Evolutionary conservation across 2,329 filamentous ascomycete species (phyloP).

Genomic region (Rachicladosporium sp.): DNA sequence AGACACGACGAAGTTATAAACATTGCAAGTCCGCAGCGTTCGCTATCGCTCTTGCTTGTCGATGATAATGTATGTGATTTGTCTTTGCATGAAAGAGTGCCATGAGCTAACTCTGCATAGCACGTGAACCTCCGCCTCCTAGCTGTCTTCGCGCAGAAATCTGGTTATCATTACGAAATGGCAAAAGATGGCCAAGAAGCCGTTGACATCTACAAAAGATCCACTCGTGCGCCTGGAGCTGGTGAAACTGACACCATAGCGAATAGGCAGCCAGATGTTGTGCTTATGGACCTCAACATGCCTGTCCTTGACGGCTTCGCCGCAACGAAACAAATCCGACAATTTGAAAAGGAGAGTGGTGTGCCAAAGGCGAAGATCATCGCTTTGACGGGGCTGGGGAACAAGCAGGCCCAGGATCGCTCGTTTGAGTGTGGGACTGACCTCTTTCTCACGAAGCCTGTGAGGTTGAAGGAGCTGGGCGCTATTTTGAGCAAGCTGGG

Average conservation of each 20-base stretch:
- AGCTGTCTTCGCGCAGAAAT: constrained; percentile 19
- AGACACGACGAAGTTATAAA: not conserved
- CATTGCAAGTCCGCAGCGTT: not conserved
- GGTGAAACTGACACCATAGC: not conserved
- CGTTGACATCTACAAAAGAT: constrained; percentile 29
- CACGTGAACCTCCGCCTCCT: constrained; percentile 19
- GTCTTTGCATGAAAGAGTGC: not conserved
- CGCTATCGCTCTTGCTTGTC: constrained; percentile 19
- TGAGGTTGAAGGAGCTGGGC: constrained; percentile 28
- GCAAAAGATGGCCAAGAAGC: constrained; percentile 39
- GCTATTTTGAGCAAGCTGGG: not conserved
- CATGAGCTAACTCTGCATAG: constrained; percentile 5
- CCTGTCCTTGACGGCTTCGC: constrained; percentile 23
- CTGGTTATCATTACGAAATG: constrained; percentile 29
- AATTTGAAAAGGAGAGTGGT: constrained; percentile 17
- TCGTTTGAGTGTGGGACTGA: constrained; percentile 20
- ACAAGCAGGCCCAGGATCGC: constrained; percentile 10
- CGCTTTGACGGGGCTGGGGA: constrained; percentile 14
- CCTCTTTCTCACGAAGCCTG: constrained; percentile 21
- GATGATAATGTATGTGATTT: constrained; percentile 21
- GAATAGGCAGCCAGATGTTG: constrained; percentile 21
- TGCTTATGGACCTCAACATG: constrained; percentile 36
- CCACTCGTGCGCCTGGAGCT: too few species aligned
- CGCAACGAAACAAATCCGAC: constrained; percentile 20
- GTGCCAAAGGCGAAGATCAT: constrained; percentile 10